Evolutionary conservation across 345 rosid species (phyloP), one percentile per base, ranked within the genome.

Genomic region (Corymbia maculata): DNA sequence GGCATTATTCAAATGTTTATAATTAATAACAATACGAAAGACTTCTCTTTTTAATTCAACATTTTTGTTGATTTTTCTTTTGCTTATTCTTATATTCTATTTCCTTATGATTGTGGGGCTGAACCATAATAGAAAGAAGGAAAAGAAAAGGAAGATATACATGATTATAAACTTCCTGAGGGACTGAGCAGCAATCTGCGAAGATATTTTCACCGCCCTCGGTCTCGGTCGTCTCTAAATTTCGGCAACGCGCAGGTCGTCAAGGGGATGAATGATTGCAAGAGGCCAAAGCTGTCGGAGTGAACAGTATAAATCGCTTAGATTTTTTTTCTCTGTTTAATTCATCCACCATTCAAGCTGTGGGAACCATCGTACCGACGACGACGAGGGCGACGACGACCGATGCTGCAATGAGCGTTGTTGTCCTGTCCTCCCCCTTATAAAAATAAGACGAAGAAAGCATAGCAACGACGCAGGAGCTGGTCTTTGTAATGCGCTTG

Each of bases 141-240:
- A 15, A 6, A 6, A 61, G 32, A 12, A 28, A 12, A 28, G 30
- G 13, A 28, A 12, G 68, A 28, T 28, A 13, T 15, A 0, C 32
- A 28, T 26, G 2, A 3, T 28, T 0, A 0, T 28, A 28, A 1
- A 12, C 15, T 26, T 5, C 30, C 3, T 30, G 15, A 26, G 68
- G 42, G 68, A 59, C 14, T 26, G 32, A 59, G 68, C 30, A 59
- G 68, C 15, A 59, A 59, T 59, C 7, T 26, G 32, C 2, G 1
- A 2, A 12, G 30, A 59, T 59, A 14, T 59, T 59, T 59, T 59
- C 13, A 59, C 26, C 68, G 8, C 68, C 26, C 68, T 59, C 32
- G 32, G 30, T 59, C 8, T 59, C 5, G 68, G 30, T 59, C 0
- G 68, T 59, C 15, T 26, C 68, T 59, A 26, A 59, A 57, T 9